Conservation (phyloP, 2,329 filamentous ascomycete species). For the Simplicillium sp. region DNA sequence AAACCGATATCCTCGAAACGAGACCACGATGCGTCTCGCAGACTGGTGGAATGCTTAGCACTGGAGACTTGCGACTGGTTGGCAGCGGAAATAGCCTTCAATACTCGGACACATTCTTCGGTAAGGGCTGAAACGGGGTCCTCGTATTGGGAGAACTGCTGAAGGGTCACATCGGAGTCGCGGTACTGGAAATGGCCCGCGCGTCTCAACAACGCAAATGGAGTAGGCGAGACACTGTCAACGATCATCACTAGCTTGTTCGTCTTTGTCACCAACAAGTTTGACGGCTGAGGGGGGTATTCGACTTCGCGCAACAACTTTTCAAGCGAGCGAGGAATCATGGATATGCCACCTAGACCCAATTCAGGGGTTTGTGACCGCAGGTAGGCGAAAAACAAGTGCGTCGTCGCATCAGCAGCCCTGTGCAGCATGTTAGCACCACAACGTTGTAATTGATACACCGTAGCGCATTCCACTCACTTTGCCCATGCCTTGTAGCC, state of each 20-base stretch:
- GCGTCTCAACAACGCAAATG: slow-evolving; percentile 80
- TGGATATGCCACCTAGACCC: slow-evolving; percentile 67
- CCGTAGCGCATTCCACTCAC: slow-evolving; percentile 34
- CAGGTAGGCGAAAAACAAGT: slow-evolving; percentile 96
- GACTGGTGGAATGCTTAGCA: slow-evolving; percentile 59
- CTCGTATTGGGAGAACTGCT: slow-evolving; percentile 78
- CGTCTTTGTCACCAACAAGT: slow-evolving; percentile 68
- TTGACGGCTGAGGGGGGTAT: slow-evolving; percentile 76
- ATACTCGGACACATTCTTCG: slow-evolving; percentile 85
- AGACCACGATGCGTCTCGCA: slow-evolving; percentile 88
- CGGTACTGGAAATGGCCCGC: slow-evolving; percentile 94
- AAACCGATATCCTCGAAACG: slow-evolving; percentile 95
- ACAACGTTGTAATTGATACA: neutral
- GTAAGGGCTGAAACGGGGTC: slow-evolving; percentile 83
- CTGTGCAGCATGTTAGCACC: slow-evolving; percentile 31
- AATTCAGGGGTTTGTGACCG: slow-evolving; percentile 80
- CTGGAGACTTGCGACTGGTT: slow-evolving; percentile 76
- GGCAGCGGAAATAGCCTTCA: slow-evolving; percentile 77
- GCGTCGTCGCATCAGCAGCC: slow-evolving; percentile 89
- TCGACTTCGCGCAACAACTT: slow-evolving; percentile 86
- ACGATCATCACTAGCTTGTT: slow-evolving; percentile 96
- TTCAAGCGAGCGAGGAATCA: slow-evolving; percentile 82
- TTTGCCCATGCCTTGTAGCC: slow-evolving; percentile 83
- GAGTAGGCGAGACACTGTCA: slow-evolving; percentile 86
- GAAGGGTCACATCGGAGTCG: slow-evolving; percentile 75